Evolutionary conservation across 2,329 filamentous ascomycete species (phyloP), one percentile per base, ranked within the genome.

Genomic region (Lachnellula hyalina): DNA sequence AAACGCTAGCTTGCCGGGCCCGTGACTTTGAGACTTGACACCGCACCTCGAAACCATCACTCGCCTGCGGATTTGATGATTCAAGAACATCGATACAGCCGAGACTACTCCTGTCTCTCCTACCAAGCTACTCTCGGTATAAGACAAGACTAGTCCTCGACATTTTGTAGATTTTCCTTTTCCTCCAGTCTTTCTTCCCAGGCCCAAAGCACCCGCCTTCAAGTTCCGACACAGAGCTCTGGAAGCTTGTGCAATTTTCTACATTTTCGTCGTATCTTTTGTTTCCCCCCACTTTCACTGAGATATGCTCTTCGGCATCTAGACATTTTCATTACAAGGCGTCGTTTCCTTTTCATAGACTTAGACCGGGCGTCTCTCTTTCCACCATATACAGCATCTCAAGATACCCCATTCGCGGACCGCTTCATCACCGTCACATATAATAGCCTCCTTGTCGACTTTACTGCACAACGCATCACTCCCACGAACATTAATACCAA

Each of bases 221-320:
- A 49, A 51, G 53, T 52, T 58, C 47, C 46, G 49, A 69, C 70
- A 69, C 73, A 73, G 71, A 75, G 73, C 76, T 78, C 77, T 72
- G 75, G 75, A 70, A 78, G 76, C 66, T 67, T 68, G 61, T 65
- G 61, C 62, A 57, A 44, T 21, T 11, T 44, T 55, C 59, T 59
- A 47, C 46, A 47, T 47, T 56, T 56, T 56, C 45, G 44, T 60
- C 41, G 55, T 53, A 63, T 59, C 61, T 65, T 58, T 45, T 53
- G 53, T 54, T 44, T 51, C 25, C 41, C 9, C 46, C 49, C 51
- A n/a, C 25, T 44, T 48, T 44, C 28, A 14, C n/a, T n/a, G 44
- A 25, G 44, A 38, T 38, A 44, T 38, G 36, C 38, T n/a, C 21
- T 55, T 60, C 47, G 49, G 34, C 52, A 35, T 52, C 56, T 63